A percentile compares a stretch with the other conserved stretches of the same genome.
Conservation (phyloP, 2,329 filamentous ascomycete species). For the Neofusicoccum sp. region DNA sequence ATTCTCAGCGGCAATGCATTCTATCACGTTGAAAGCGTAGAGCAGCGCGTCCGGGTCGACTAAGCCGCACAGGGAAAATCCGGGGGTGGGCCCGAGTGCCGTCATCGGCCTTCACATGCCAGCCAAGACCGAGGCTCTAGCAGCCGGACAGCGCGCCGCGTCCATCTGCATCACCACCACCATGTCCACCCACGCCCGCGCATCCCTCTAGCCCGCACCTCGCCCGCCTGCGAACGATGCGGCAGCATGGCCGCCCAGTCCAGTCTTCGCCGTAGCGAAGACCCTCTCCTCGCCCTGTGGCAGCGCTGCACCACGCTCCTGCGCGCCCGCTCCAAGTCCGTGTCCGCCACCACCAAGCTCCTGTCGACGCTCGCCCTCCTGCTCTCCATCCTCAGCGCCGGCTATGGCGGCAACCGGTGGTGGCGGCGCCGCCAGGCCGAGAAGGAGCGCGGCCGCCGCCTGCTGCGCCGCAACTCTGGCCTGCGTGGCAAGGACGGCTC, state of each 20-base stretch:
- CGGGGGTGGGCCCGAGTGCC: slow-evolving; percentile 6
- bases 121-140: slow-evolving; percentile 8
- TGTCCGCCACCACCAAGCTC: slow-evolving; percentile 71
- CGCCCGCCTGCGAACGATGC: slow-evolving; percentile 14
- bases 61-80: neutral
- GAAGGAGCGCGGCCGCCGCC: slow-evolving; percentile 76
- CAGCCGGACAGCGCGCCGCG: neutral
- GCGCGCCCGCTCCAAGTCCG: slow-evolving; percentile 58
- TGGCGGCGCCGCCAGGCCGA: slow-evolving; percentile 75
- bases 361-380: slow-evolving; percentile 75
- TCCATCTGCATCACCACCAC: neutral
- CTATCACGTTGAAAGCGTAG: no score
- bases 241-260: slow-evolving; percentile 81
- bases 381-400: slow-evolving; percentile 75
- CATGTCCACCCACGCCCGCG: slow-evolving; percentile 1
- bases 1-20: neutral
- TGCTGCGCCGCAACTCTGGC: slow-evolving; percentile 90
- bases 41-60: no score
- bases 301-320: slow-evolving; percentile 53
- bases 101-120: slow-evolving; percentile 18
- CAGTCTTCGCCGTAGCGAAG: slow-evolving; percentile 61
- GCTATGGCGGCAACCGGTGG: slow-evolving; percentile 77
- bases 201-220: neutral
- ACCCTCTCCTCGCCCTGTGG: slow-evolving; percentile 50
- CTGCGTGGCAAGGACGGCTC: slow-evolving; percentile 93